Evolutionary conservation across 108 stramenopile genomes (phyloP), one percentile per base, ranked within the genome.

Genomic region (Cyclotella sp.): DNA sequence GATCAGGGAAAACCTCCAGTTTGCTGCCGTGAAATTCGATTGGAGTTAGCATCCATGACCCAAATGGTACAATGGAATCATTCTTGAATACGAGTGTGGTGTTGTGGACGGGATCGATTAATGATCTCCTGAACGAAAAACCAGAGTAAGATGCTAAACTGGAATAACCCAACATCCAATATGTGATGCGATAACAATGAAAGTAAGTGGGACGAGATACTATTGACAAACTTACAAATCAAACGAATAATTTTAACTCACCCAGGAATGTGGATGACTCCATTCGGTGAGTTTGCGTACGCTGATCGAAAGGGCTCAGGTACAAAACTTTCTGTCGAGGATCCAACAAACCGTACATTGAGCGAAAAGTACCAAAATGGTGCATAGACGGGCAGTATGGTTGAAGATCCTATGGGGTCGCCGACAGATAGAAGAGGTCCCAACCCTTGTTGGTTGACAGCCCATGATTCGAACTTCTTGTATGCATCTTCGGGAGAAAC

Each of bases 301-400:
- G 87, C 86, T 16, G 63, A 66, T 24, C 62, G 30, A 68, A 93
- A 90, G 24, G 87, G 86, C 28, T 86, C 78, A 13, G 93, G 82
- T 68, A 64, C 44, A 68, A 62, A 10, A 51, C 34, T 46, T 43
- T 42, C 44, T 26, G 47, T 24, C 19, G 9, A 14, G 41, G 57
- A 40, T 53, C 19, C 72, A 13, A 72, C 80, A 68, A 89, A 94
- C 15, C 91, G 85, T 39, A 91, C 55, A 60, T 94, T 94, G 42
- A 94, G 24, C 70, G 91, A 89, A 83, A 94, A 94, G 40, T 84
- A 86, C 86, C 86, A 92, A 21, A 91, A 90, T 4, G 93, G 93
- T 41, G 85, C 85, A 65, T 83, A 91, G 10, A 88, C 78, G 16
- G 93, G 90, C 30, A 80, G 70, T 15, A 94, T 83, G 9, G 61